Evolutionary conservation across 495 filamentous ascomycete genomes (phyloP), one percentile per base, ranked within the genome.

Genomic region (Acidiella bohemica): DNA sequence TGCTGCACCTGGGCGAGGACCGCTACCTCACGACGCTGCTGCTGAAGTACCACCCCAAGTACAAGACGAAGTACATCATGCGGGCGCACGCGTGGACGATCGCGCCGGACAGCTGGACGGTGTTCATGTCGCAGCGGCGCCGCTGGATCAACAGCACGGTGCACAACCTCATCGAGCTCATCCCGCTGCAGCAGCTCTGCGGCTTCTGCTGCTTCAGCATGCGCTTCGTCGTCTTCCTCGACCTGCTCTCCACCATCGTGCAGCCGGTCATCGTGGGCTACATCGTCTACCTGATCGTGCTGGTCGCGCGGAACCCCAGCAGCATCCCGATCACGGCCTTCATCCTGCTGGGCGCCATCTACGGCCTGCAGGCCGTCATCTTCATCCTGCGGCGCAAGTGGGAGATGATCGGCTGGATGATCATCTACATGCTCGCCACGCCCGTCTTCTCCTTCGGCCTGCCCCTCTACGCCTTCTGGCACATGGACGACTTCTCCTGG

Each of bases 161-260:
- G 16, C 90, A 99, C 68, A 99, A 99, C 59, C 68, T 99, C 47
- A 81, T 90, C 49, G 90, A 99, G 57, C 76, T 99, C 36, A 86
- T 96, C 52, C 86, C 86, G 5, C 62, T 99, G 58, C 73, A 81
- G 36, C 81, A 96, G 56, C 76, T 99, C 22, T 99, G 90, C 62
- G 90, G 90, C 59, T 99, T 99, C 75, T 99, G 90, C 69, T 96
- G 92, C 63, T 99, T 99, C 70, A 86, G 80, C 60, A 99, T 99
- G 90, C 76, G 90, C 50, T 99, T 99, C 64, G 69, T 99, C 44
- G 88, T 99, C 49, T 93, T 99, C 53, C 59, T 96, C 41, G 90
- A 99, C 57, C 68, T 99, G 30, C 66, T 99, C 40, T 84, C 80
- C 40, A 99, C 90, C 22, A 60, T 96, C 42, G 77, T 96, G 35